Conservation (phyloP, 768 basidiomycete species). For the Leccinellum luteum region DNA sequence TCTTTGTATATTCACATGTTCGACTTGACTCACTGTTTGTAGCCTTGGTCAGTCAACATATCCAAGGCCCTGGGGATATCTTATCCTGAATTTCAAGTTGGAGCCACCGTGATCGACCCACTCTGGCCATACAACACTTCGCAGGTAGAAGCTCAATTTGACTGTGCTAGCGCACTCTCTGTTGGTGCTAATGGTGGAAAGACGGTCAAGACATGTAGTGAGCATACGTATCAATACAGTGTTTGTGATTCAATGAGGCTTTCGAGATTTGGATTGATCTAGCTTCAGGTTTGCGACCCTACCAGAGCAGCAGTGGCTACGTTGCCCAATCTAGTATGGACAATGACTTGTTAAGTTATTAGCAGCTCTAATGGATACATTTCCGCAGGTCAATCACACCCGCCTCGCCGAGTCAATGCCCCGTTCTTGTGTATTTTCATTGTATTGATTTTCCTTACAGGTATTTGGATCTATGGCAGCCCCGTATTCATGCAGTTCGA, state of each 20-base stretch:
- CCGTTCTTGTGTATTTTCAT: neutral
- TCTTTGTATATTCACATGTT: neutral
- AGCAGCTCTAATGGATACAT: neutral
- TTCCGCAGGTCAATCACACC: constrained; percentile 48
- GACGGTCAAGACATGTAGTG: constrained; percentile 48
- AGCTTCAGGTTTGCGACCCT: neutral
- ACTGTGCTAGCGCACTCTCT: constrained; percentile 48
- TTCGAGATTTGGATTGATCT: neutral
- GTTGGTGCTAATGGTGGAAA: constrained; percentile 42
- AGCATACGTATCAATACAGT: constrained; percentile 55
- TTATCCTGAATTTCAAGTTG: constrained; percentile 45
- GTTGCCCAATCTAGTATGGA: neutral
- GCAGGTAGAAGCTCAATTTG: constrained; percentile 34
- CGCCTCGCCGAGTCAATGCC: constrained; percentile 42
- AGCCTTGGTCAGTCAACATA: constrained; percentile 52
- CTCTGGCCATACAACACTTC: constrained; percentile 48
- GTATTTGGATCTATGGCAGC: constrained; percentile 56
- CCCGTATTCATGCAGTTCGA: constrained; percentile 46
- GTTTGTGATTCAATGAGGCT: constrained; percentile 27
- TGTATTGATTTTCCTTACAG: constrained; percentile 25
- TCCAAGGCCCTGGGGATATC: constrained; percentile 36
- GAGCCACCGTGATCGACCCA: constrained; percentile 49
- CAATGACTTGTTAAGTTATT: neutral
- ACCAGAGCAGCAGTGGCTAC: neutral
- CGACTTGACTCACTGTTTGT: neutral